Conservation (phyloP, 371 early-diverging fungal genomes). For the Mucor saturninus region DNA sequence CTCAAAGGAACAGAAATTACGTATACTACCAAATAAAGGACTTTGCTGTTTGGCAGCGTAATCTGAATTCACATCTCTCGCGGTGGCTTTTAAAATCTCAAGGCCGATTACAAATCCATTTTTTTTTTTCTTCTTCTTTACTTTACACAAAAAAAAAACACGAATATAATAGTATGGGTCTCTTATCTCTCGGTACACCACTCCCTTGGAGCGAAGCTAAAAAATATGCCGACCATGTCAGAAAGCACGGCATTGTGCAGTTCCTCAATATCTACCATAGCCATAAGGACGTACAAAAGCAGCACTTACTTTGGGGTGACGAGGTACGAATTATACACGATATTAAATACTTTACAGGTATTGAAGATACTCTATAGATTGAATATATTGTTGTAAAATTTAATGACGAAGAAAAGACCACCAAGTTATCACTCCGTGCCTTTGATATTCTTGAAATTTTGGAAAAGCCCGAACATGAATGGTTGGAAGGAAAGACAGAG, state of each 20-base stretch:
- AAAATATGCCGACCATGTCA: constrained; percentile 85
- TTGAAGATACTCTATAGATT: constrained; percentile 53
- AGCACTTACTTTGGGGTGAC: constrained; percentile 94
- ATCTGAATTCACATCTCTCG: constrained; percentile 1
- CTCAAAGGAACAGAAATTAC: too few relatives aligned
- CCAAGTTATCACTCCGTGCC: constrained; percentile 82
- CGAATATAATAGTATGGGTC: constrained; percentile 73
- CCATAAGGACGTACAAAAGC: constrained; percentile 77
- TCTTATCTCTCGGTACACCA: constrained; percentile 95
- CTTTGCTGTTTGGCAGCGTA: background rate
- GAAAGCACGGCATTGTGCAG: constrained; percentile 92
- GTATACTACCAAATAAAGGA: too few relatives aligned
- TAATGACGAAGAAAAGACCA: constrained; percentile 74
- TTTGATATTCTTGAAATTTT: constrained; percentile 83
- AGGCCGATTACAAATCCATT: constrained; percentile 1
- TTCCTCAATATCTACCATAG: constrained; percentile 87
- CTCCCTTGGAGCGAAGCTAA: constrained; percentile 92
- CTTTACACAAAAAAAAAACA: background rate
- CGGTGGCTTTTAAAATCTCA: constrained; percentile 8
- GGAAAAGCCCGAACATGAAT: constrained; percentile 75
- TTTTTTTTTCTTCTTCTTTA: background rate
- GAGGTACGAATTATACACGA: constrained; percentile 65
- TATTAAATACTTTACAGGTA: background rate
- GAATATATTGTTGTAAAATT: constrained; percentile 91
- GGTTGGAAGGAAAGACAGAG: constrained; percentile 40